Evolutionary conservation across 768 basidiomycete species (phyloP).

Genomic region (button mushroom (Agaricus bisporus)): DNA sequence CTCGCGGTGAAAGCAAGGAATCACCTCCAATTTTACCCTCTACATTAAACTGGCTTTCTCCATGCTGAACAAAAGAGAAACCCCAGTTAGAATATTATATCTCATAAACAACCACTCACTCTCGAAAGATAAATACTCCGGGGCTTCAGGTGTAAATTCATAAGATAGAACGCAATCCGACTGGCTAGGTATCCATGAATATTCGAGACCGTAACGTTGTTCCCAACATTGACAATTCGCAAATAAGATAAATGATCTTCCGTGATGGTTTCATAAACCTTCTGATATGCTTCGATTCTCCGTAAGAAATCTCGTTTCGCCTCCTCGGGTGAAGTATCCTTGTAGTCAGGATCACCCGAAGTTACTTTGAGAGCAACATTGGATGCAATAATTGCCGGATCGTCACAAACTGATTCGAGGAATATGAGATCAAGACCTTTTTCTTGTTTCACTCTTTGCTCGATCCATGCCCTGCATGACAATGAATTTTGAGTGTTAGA

Average conservation of each 20-base stretch:
- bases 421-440: slow-evolving; percentile 86
- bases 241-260: slow-evolving; percentile 89
- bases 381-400: slow-evolving; percentile 89
- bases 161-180: slow-evolving; percentile 96
- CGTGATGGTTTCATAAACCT: slow-evolving; percentile 91
- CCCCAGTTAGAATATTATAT: not conserved
- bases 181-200: slow-evolving; percentile 96
- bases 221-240: slow-evolving; percentile 90
- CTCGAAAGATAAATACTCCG: slow-evolving; percentile 94
- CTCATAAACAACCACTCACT: slow-evolving; percentile 39
- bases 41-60: slow-evolving; percentile 95
- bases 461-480: slow-evolving; percentile 66
- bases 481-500: not conserved
- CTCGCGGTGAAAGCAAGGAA: slow-evolving; percentile 76
- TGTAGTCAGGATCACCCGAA: slow-evolving; percentile 97
- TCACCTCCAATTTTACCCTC: slow-evolving; percentile 99
- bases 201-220: slow-evolving; percentile 75
- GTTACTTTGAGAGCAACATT: slow-evolving; percentile 95
- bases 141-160: slow-evolving; percentile 97
- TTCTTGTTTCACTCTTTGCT: slow-evolving; percentile 78
- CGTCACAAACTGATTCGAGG: slow-evolving; percentile 91
- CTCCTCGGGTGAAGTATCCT: slow-evolving; percentile 75
- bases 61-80: slow-evolving; percentile 56
- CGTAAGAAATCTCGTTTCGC: slow-evolving; percentile 88
- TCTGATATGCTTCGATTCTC: slow-evolving; percentile 90